Conservation (phyloP, 805 yeast genomes). For the Candida railenensis region DNA sequence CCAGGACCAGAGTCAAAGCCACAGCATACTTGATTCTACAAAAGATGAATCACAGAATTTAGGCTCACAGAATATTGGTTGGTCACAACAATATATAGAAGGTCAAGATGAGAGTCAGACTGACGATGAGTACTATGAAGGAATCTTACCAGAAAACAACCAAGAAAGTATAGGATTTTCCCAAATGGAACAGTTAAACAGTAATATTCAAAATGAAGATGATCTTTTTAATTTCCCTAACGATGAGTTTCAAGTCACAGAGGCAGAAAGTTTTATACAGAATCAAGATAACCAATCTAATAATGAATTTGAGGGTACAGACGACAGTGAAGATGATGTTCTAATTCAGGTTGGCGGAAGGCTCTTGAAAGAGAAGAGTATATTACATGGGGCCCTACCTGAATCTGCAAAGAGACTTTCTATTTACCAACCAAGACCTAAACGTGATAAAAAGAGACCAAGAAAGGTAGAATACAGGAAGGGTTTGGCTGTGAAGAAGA, state of each 20-base stretch:
- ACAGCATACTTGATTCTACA: too few relatives aligned
- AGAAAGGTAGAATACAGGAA: constrained; percentile 21
- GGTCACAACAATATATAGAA: neutral
- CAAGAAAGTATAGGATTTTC: neutral
- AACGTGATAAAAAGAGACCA: neutral
- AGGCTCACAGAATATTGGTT: neutral
- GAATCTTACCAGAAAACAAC: neutral
- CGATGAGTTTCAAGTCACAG: neutral
- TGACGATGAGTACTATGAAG: neutral
- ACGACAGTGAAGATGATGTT: constrained; percentile 3
- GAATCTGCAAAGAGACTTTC: constrained; percentile 37
- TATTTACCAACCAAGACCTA: constrained; percentile 17
- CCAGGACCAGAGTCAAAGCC: neutral
- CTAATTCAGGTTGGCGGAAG: constrained; percentile 26
- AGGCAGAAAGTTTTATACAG: neutral
- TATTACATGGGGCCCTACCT: constrained; percentile 37
- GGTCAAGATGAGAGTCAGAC: neutral
- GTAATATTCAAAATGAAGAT: neutral
- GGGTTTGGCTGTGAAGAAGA: constrained; percentile 37
- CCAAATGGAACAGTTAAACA: neutral
- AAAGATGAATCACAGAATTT: neutral
- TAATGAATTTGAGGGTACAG: neutral
- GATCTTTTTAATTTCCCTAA: neutral
- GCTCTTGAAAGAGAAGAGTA: constrained; percentile 24
- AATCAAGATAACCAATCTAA: neutral